Conservation (phyloP, 495 filamentous ascomycete species). For the Alectoria sarmentosa region DNA sequence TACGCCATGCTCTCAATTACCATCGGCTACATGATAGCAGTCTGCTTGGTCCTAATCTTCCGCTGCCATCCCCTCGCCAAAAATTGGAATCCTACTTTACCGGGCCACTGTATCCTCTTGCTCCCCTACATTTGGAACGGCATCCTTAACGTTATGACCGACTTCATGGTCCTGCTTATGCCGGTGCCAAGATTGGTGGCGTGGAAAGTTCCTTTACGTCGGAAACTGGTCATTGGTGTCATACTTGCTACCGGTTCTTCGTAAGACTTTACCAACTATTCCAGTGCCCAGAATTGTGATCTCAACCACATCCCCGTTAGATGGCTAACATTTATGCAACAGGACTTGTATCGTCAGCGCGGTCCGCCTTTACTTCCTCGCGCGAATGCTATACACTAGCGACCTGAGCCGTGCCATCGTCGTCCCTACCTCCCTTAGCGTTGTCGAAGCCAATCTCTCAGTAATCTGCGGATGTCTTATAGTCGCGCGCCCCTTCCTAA, state of each 20-base stretch:
- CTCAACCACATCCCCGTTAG: too few species aligned
- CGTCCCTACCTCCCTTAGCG: constrained; percentile 31
- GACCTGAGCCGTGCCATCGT: constrained; percentile 32
- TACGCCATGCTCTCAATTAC: constrained; percentile 34
- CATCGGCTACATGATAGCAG: constrained; percentile 32
- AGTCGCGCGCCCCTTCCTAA: constrained; percentile 32
- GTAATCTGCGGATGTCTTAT: constrained; percentile 34
- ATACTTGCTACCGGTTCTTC: constrained; percentile 26
- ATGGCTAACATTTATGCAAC: constrained; percentile 19
- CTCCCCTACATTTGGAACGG: constrained; percentile 35
- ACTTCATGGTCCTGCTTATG: constrained; percentile 35
- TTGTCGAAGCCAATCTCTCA: constrained; percentile 34
- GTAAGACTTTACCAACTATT: neutral
- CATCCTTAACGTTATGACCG: constrained; percentile 33
- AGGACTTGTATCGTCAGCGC: constrained; percentile 35
- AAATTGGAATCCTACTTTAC: constrained; percentile 30
- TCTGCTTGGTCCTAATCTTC: constrained; percentile 5
- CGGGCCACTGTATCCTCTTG: constrained; percentile 30
- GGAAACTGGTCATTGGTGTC: constrained; percentile 29
- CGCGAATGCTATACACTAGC: constrained; percentile 24
- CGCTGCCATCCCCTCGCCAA: constrained; percentile 32
- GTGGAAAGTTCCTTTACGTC: constrained; percentile 32
- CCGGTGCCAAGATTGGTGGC: constrained; percentile 34
- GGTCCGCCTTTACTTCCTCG: constrained; percentile 30
- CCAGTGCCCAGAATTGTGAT: too few species aligned